Conservation (phyloP, 2,329 filamentous ascomycete genomes). For the Xylaria sp. region DNA sequence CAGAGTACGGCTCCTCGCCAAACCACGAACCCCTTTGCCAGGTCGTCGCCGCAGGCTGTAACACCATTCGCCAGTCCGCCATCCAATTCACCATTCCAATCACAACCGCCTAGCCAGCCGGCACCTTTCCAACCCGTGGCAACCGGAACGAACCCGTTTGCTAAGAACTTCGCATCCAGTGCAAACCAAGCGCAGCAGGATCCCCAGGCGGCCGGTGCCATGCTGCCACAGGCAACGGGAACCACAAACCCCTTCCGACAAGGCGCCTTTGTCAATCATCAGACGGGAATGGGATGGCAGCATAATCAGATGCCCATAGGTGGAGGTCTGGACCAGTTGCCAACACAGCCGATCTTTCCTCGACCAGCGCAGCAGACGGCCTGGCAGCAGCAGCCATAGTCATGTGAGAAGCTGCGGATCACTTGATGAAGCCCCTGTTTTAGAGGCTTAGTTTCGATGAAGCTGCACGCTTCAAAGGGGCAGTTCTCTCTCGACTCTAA, state of each 20-base stretch:
- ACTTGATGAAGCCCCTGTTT: not conserved
- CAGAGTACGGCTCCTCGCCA: conserved; percentile 45
- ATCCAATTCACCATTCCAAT: conserved; percentile 41
- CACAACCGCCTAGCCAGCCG: conserved; percentile 34
- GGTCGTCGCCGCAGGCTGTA: conserved; percentile 47
- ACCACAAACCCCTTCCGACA: conserved; percentile 95
- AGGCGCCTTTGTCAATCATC: conserved; percentile 81
- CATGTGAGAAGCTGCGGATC: not conserved
- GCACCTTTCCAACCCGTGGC: conserved; percentile 43
- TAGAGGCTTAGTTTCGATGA: not conserved
- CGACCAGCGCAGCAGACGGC: conserved; percentile 62
- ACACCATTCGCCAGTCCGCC: conserved; percentile 35
- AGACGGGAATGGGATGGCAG: conserved; percentile 86
- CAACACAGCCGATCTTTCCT: conserved; percentile 81
- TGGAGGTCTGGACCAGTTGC: conserved; percentile 70
- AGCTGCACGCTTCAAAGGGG: conserved; percentile 9
- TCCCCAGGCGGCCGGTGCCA: conserved; percentile 42
- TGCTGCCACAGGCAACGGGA: conserved; percentile 74
- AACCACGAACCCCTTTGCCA: conserved; percentile 84
- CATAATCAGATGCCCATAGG: conserved; percentile 72
- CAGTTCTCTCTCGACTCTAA: not conserved
- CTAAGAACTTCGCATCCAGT: conserved; percentile 40
- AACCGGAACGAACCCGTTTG: conserved; percentile 58
- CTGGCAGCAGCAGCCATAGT: conserved; percentile 48
- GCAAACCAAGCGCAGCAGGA: conserved; percentile 35